A percentile compares a stretch with the other conserved stretches of the same genome.
Evolutionary conservation across 176 grass and related monocot species (phyloP).

Genomic region (Triticum dicoccoides): DNA sequence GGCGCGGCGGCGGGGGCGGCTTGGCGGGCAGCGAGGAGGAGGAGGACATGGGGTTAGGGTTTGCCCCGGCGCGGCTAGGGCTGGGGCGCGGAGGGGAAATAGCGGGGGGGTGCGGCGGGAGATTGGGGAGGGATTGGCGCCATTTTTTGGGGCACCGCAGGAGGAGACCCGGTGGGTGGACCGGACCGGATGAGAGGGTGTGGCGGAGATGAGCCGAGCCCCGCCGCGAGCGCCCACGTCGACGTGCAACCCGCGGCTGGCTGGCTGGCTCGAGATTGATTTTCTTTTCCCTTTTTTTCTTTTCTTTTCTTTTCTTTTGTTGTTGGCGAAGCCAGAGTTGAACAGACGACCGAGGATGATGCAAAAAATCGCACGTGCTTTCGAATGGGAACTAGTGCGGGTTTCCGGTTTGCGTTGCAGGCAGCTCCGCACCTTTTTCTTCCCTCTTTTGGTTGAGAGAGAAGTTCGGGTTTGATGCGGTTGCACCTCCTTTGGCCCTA

Average conservation of each 20-base stretch:
- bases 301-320: neutral
- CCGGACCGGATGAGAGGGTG: neutral
- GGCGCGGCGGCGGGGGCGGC: conserved; percentile 28
- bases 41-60: conserved; percentile 31
- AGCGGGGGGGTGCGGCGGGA: conserved; percentile 6
- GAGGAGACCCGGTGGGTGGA: neutral
- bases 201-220: neutral
- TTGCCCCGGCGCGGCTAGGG: conserved; percentile 13
- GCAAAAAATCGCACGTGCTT: neutral
- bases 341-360: neutral
- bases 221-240: neutral
- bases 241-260: neutral
- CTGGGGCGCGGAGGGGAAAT: neutral
- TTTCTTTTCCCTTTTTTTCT: too few species aligned
- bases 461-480: neutral
- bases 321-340: too few species aligned
- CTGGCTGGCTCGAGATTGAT: neutral
- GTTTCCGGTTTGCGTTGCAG: too few species aligned
- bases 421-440: neutral
- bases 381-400: too few species aligned
- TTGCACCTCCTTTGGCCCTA: neutral
- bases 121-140: conserved; percentile 38
- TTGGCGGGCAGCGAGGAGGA: conserved; percentile 37
- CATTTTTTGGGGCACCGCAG: conserved; percentile 25
- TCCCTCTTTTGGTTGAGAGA: neutral